Evolutionary conservation across 1,284 basidiomycete species (phyloP).

Genomic region (Ganoderma boninense): DNA sequence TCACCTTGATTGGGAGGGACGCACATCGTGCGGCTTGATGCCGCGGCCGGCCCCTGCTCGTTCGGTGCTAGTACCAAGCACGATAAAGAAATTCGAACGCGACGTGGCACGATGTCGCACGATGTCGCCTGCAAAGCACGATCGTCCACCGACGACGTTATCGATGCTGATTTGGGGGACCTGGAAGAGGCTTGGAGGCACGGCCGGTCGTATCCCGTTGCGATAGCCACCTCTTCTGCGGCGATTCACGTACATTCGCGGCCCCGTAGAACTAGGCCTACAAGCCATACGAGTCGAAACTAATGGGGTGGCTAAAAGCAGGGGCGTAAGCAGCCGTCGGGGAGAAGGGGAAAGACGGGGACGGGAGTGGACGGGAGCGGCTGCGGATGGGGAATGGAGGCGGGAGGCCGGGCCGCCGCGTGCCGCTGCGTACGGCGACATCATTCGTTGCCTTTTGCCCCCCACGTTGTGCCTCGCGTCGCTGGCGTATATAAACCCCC

Average conservation of each 20-base stretch:
- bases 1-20: constrained; percentile 6
- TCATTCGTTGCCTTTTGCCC: constrained; percentile 1
- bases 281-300: not conserved
- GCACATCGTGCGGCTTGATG: not conserved
- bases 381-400: not conserved
- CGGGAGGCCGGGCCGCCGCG: not conserved
- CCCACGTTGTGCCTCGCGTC: constrained; percentile 13
- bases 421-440: not conserved
- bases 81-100: not conserved
- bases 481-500: constrained; percentile 29
- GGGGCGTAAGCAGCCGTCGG: not conserved
- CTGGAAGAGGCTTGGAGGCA: not conserved
- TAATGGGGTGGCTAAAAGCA: not conserved
- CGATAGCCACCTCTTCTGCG: not conserved
- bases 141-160: constrained; percentile 5
- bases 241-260: not conserved
- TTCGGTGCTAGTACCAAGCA: not conserved
- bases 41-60: not conserved
- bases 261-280: not conserved
- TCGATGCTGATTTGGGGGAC: not conserved
- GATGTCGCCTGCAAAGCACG: not conserved
- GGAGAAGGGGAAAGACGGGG: not conserved
- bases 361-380: not conserved
- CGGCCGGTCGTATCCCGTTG: not conserved
- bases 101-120: not conserved